Percentiles rank a stretch among this genome's conserved stretches.
phyloP scores from a whole-genome alignment of 2,329 filamentous ascomycete genomes.

The Diaporthe citri region DNA sequence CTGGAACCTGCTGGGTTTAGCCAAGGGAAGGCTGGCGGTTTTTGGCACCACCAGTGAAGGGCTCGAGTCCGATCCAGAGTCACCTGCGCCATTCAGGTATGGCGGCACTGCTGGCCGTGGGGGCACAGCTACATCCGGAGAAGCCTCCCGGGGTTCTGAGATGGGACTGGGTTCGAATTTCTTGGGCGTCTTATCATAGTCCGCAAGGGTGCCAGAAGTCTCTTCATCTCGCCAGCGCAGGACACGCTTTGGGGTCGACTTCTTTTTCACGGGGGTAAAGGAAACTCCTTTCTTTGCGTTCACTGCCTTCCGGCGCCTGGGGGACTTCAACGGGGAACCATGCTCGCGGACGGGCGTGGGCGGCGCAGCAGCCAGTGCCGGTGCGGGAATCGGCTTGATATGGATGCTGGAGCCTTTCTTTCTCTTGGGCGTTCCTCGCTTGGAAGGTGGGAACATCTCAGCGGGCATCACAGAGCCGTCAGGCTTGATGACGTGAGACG shows the following conservation, averaged over 20 bases:
- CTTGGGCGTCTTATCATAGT: slow-evolving; percentile 92
- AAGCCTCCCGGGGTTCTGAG: slow-evolving; percentile 48
- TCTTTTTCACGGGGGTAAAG: slow-evolving; percentile 87
- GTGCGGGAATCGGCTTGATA: slow-evolving; percentile 59
- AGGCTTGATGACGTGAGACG: slow-evolving; percentile 89
- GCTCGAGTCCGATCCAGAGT: slow-evolving; percentile 68
- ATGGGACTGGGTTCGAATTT: slow-evolving; percentile 71
- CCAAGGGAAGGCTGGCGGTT: slow-evolving; percentile 50
- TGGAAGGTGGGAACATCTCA: slow-evolving; percentile 78
- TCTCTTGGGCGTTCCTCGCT: slow-evolving; percentile 82
- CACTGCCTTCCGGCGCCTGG: slow-evolving; percentile 81
- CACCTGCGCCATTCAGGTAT: slow-evolving; percentile 61
- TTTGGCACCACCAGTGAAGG: slow-evolving; percentile 70
- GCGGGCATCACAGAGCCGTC: slow-evolving; percentile 75
- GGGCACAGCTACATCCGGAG: slow-evolving; percentile 62
- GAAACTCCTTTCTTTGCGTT: slow-evolving; percentile 75
- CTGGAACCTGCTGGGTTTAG: slow-evolving; percentile 84
- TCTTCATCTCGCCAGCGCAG: slow-evolving; percentile 95
- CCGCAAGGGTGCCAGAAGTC: slow-evolving; percentile 84
- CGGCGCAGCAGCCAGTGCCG: slow-evolving; percentile 49
- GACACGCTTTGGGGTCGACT: slow-evolving; percentile 76
- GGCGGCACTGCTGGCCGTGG: slow-evolving; percentile 65
- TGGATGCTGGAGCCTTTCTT: slow-evolving; percentile 64
- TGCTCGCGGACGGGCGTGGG: slow-evolving; percentile 36
- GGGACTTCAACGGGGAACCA: slow-evolving; percentile 77